Percentiles rank a stretch among this genome's conserved stretches.
Evolutionary conservation across 345 rosid genomes (phyloP).

Genomic region (Erysimum cheiranthoides): DNA sequence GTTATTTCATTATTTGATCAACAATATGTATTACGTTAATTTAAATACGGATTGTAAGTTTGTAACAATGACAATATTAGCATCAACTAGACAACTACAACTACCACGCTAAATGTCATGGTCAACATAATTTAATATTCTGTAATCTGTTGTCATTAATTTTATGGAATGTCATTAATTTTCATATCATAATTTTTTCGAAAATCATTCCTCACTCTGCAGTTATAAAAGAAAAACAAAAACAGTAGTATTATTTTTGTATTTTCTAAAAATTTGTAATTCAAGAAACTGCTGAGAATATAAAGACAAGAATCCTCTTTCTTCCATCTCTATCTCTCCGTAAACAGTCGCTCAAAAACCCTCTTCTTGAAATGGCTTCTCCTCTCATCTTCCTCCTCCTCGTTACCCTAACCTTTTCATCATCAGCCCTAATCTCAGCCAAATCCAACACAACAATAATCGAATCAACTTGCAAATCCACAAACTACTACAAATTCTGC

Average conservation of each 20-base stretch:
- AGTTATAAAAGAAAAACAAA: background rate
- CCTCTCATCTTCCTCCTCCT: constrained; percentile 35
- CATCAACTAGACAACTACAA: too few species aligned
- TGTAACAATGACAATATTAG: too few species aligned
- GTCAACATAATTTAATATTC: too few species aligned
- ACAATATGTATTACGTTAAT: too few species aligned
- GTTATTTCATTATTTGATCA: too few species aligned
- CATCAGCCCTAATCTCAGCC: constrained; percentile 19
- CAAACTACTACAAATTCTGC: constrained; percentile 73
- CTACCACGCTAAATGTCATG: too few species aligned
- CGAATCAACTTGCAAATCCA: constrained; percentile 67
- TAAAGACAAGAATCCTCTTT: constrained; percentile 31
- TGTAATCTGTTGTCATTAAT: too few species aligned
- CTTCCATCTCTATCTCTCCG: constrained; percentile 22
- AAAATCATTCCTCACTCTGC: background rate
- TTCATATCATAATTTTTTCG: too few species aligned
- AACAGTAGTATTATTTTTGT: background rate
- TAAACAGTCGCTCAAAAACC: constrained; percentile 15
- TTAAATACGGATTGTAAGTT: too few species aligned
- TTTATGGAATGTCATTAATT: too few species aligned
- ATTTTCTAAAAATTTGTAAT: background rate
- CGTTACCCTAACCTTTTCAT: constrained; percentile 36
- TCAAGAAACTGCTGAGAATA: constrained; percentile 8
- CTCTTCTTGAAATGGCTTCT: constrained; percentile 34
- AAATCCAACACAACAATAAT: constrained; percentile 50